A percentile compares a stretch with the other conserved stretches of the same genome.
These are phyloP conservation scores for Zizania latifolia DNA, from an alignment of 176 grass and related monocot species.

Conservation along the genomic window DNA sequence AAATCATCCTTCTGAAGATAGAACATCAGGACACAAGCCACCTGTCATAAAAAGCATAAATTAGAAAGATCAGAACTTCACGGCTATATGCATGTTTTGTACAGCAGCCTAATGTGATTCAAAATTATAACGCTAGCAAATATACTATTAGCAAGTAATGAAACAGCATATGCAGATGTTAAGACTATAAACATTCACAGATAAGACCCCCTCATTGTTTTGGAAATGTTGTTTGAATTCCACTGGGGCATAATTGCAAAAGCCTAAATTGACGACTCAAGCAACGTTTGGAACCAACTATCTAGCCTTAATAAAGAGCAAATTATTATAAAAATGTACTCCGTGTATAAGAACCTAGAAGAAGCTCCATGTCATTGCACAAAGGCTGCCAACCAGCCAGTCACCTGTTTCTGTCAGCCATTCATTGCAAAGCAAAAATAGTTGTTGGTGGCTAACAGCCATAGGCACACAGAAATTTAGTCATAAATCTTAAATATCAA, in stretches of 20 bases:
- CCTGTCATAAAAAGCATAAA: constrained; percentile 35
- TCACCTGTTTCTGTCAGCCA: background rate
- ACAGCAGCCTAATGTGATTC: background rate
- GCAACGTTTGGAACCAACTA: background rate
- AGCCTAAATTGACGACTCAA: background rate
- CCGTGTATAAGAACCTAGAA: background rate
- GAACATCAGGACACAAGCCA: constrained; percentile 89
- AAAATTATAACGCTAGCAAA: background rate
- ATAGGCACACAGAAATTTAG: background rate
- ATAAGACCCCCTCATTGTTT: background rate
- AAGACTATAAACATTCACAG: background rate
- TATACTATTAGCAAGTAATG: background rate
- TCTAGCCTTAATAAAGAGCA: background rate
- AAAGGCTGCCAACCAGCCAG: background rate
- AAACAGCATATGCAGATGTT: background rate
- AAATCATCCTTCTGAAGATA: constrained; percentile 90
- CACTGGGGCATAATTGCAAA: background rate
- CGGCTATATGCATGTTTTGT: constrained; percentile 1
- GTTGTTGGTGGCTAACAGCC: constrained; percentile 4
- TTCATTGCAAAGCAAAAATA: constrained; percentile 15
- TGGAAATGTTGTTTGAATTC: constrained; percentile 4
- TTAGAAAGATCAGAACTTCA: constrained; percentile 9
- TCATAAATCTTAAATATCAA: too few relatives aligned
- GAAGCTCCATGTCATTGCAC: background rate
- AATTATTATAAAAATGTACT: background rate